These are phyloP conservation scores for Ilyonectria mors-panacis DNA, from an alignment of 2,329 filamentous ascomycete species.

Conservation along the genomic window DNA sequence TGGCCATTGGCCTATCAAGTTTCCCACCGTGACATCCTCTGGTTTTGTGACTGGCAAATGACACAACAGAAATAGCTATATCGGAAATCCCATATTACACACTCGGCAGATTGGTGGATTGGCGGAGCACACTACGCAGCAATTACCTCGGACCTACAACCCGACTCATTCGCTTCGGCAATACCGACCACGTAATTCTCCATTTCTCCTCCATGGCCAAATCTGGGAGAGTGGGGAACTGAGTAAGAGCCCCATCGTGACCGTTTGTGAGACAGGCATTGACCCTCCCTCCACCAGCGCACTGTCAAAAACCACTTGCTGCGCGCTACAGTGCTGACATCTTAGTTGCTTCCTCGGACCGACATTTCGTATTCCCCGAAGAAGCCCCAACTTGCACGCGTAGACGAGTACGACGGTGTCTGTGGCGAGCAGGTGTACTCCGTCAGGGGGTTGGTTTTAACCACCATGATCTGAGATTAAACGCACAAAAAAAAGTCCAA, in stretches of 20 bases:
- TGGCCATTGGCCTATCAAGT: background rate
- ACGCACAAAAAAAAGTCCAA: background rate
- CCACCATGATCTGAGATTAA: background rate
- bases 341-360: conserved; percentile 14
- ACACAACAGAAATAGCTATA: background rate
- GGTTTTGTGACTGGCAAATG: background rate
- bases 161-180: background rate
- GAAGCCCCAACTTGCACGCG: conserved; percentile 2
- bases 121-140: background rate
- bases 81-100: background rate
- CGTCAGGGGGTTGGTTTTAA: background rate
- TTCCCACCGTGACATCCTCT: background rate
- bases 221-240: conserved; percentile 21
- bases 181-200: background rate
- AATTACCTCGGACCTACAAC: background rate
- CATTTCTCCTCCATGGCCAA: background rate
- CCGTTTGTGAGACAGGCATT: conserved; percentile 12
- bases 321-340: conserved; percentile 24
- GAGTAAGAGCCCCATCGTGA: conserved; percentile 11
- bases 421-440: background rate
- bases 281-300: background rate
- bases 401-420: background rate
- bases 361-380: background rate
- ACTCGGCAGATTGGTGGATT: background rate
- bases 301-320: conserved; percentile 2